Evolutionary conservation across 2,329 filamentous ascomycete genomes (phyloP).

Genomic region (Fusarium sp.): DNA sequence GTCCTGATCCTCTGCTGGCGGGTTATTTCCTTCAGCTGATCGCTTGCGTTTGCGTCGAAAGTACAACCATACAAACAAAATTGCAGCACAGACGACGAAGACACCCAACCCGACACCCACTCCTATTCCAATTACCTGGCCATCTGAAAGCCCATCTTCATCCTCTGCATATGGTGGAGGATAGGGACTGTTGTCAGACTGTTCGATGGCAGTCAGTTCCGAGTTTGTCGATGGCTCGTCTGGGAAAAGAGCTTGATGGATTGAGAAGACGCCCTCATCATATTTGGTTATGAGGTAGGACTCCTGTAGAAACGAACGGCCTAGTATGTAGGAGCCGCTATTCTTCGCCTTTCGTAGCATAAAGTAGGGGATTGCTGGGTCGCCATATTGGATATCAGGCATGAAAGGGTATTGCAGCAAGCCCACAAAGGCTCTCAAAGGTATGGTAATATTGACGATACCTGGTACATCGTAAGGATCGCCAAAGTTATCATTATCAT

Average conservation of each 20-base stretch:
- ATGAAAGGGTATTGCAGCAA: constrained; percentile 60
- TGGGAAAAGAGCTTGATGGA: constrained; percentile 67
- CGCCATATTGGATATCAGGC: constrained; percentile 54
- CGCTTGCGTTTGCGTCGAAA: constrained; percentile 47
- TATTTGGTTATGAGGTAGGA: constrained; percentile 68
- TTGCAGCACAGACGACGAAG: constrained; percentile 42
- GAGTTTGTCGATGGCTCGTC: constrained; percentile 51
- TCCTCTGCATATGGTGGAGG: constrained; percentile 45
- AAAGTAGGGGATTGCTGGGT: constrained; percentile 67
- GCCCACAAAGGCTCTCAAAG: constrained; percentile 60
- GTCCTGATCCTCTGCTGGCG: constrained; percentile 49
- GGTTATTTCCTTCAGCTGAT: constrained; percentile 33
- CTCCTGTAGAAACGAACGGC: constrained; percentile 76
- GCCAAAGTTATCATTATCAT: constrained; percentile 63
- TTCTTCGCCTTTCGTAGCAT: constrained; percentile 67
- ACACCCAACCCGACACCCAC: constrained; percentile 55
- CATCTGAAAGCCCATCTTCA: constrained; percentile 48
- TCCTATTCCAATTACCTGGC: constrained; percentile 57
- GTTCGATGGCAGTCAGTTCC: constrained; percentile 54
- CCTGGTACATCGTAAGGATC: constrained; percentile 58
- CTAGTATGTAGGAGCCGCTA: constrained; percentile 67
- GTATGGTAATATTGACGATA: constrained; percentile 66
- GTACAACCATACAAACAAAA: constrained; percentile 47
- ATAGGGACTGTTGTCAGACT: constrained; percentile 58
- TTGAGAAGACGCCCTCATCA: constrained; percentile 61